Evolutionary conservation across 805 yeast genomes (phyloP), one percentile per base, ranked within the genome.

Genomic region (Vanderwaltozyma yarrowii): DNA sequence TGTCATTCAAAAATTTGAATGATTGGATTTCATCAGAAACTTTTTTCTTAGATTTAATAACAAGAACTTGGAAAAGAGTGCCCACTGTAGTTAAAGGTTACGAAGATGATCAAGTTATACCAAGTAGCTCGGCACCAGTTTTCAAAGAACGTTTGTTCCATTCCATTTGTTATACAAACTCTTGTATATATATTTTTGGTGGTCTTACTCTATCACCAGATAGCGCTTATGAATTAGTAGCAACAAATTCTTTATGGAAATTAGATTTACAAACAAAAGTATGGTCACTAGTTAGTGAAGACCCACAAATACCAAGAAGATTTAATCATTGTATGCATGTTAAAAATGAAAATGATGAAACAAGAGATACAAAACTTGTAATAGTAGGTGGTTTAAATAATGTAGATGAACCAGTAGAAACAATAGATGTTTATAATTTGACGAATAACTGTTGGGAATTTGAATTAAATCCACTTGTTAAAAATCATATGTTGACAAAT

Each of bases 231-330:
- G 65, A 64, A 34, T 44, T 70, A 13, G 51, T 56, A 11, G 74
- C 83, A 0, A 54, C 70, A 5, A 78, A 78, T 47, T 92, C 83
- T 47, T 56, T 80, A 19, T 83, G 92, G 89, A 70, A 70, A 47
- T 74, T 78, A 46, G 71, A 78, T 52, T 54, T 78, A 30, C 67
- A 65, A 28, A 60, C 70, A 3, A 65, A 63, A 36, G 54, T 55
- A 10, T 82, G 92, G 89, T 51, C 52, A 1, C 65, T 74, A 34
- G 50, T 79, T 3, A 71, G 70, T 18, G 58, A 58, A n/a, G 51
- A 48, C 21, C 56, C 66, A 3, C 59, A 58, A 9, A 50, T 61
- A 9, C 49, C 64, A 4, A 55, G 58, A 14, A 62, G 87, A 39
- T 80, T 61, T 50, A 70, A 71, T 41, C 84, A 77, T 50, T 62